Evolutionary conservation across 2,329 filamentous ascomycete species (phyloP).

Genomic region (Pseudogymnoascus verrucosus): DNA sequence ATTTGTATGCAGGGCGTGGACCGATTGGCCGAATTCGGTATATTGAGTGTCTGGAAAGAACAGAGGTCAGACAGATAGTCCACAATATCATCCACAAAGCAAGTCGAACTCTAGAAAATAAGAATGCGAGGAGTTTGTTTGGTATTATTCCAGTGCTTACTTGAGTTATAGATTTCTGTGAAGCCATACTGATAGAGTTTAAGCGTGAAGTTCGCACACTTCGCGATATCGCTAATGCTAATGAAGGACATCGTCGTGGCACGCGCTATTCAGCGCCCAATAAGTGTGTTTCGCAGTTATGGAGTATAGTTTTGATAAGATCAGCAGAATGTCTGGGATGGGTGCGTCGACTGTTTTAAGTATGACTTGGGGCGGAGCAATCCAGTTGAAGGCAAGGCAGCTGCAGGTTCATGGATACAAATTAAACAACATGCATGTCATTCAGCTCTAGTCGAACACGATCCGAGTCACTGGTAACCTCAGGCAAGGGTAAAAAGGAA

Average conservation of each 20-base stretch:
- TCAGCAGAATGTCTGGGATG: background rate
- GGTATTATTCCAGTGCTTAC: background rate
- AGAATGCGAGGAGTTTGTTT: background rate
- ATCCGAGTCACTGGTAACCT: background rate
- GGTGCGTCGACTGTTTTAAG: background rate
- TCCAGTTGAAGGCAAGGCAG: background rate
- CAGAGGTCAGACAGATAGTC: background rate
- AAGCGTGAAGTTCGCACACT: background rate
- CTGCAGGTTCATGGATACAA: background rate
- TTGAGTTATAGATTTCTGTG: background rate
- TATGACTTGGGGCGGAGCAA: background rate
- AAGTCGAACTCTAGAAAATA: background rate
- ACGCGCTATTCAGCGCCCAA: conserved; percentile 7
- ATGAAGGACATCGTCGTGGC: background rate
- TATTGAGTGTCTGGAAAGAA: background rate
- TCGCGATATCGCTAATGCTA: background rate
- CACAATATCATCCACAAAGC: background rate
- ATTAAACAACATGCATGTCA: conserved; percentile 7
- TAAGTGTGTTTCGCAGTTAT: conserved; percentile 1
- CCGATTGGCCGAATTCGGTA: background rate
- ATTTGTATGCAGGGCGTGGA: background rate
- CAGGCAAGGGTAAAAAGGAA: background rate
- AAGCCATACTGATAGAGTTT: conserved; percentile 1
- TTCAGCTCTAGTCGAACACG: background rate
- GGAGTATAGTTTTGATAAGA: background rate